Evolutionary conservation across 164 flowering plant genomes (phyloP), one percentile per base, ranked within the genome.

Genomic region (Platanus orientalis): DNA sequence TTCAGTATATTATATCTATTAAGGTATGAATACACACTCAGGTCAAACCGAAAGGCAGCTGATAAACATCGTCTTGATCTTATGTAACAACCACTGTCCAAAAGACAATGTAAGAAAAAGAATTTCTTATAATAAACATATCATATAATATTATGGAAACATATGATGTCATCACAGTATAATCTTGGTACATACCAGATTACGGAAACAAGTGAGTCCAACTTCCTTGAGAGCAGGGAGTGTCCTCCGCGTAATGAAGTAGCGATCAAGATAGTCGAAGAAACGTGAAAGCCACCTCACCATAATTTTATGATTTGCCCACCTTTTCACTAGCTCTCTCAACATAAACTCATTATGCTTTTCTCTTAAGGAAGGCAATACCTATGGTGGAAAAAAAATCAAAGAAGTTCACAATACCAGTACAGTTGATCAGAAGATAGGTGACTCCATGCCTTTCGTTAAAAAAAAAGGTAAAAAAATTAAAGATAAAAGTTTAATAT

Each of bases 231-330:
- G 79, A 24, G 85, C 52, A 23, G 92, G 89, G 70, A 89, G 86
- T 13, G 89, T 82, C 62, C 89, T 81, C 69, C 89, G 79, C 25
- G 89, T 81, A 64, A 87, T 81, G 47, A 83, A 85, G 76, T 83
- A 85, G 7, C 90, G 86, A 61, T 89, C 96, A 47, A 89, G 81
- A 71, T 85, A 87, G 54, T 71, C 70, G 61, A 89, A 87, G 79
- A 87, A 89, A 10, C 90, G 82, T 39, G 90, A 85, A 55, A 89
- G 84, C 96, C 96, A 89, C 62, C 92, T 81, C 53, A 87, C 88
- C 92, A 87, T 85, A 48, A 89, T 74, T 68, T 87, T 89, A 74
- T 87, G 92, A 70, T 89, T 87, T 27, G 72, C 65, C 96, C 96
- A 89, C 62, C 92, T 82, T 67, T 79, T 77, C 27, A 87, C 90